These are phyloP conservation scores for Bipolaris sorokiniana DNA, from an alignment of 2,329 filamentous ascomycete genomes.

Conservation along the genomic window DNA sequence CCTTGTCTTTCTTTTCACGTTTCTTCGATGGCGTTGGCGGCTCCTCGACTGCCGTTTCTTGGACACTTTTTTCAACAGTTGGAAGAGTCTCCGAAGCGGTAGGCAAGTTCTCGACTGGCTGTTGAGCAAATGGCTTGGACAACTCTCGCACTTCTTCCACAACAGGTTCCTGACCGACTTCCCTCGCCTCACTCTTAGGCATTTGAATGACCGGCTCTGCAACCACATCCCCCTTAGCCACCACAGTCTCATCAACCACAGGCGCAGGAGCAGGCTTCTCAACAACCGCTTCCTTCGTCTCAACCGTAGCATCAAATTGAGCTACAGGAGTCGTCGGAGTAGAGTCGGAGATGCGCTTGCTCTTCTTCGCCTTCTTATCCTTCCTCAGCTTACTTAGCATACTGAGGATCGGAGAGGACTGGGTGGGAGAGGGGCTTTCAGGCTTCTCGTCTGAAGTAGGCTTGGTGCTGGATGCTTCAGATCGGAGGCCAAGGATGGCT, in stretches of 20 bases:
- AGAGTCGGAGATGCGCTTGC: slow-evolving; percentile 25
- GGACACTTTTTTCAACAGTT: not conserved
- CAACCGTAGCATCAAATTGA: slow-evolving; percentile 26
- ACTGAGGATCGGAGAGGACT: slow-evolving; percentile 34
- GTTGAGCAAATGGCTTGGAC: not conserved
- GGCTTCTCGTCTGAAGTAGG: slow-evolving; percentile 17
- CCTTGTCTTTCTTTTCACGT: slow-evolving; percentile 36
- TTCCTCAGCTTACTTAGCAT: slow-evolving; percentile 37
- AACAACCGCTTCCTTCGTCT: slow-evolving; percentile 28
- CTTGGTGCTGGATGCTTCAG: slow-evolving; percentile 34
- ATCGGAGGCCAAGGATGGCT: slow-evolving; percentile 33
- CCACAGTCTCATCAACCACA: not conserved
- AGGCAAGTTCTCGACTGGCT: not conserved
- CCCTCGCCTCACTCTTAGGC: slow-evolving; percentile 18
- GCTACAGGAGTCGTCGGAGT: slow-evolving; percentile 34
- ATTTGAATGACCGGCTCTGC: slow-evolving; percentile 5
- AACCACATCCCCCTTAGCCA: not conserved
- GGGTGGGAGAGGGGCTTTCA: slow-evolving; percentile 19
- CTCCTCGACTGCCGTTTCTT: slow-evolving; percentile 15
- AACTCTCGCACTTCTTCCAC: not conserved
- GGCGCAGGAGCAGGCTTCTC: slow-evolving; percentile 10
- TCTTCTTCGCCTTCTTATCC: slow-evolving; percentile 38
- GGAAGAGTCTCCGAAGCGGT: not conserved
- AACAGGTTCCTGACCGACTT: slow-evolving; percentile 10
- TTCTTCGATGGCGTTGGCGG: slow-evolving; percentile 19